phyloP scores from a whole-genome alignment of 305 asterid genomes.

The Nicotiana rustica region DNA sequence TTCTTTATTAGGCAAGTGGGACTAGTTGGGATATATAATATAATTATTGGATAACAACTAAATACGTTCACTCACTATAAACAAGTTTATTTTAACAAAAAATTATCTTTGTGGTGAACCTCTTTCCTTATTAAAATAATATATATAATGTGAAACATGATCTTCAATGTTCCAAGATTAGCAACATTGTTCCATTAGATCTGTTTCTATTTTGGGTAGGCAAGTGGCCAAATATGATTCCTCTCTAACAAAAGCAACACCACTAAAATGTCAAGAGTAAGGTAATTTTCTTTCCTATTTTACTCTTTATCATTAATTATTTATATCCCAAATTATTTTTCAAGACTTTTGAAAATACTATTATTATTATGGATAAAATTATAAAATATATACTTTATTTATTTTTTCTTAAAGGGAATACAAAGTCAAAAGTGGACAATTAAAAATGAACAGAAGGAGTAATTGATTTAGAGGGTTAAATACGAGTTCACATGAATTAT shows the following conservation, averaged over 20 bases:
- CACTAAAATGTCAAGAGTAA: too few relatives aligned
- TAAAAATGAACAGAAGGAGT: too few relatives aligned
- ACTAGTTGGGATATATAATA: background rate
- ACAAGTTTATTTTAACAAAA: background rate
- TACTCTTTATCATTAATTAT: too few relatives aligned
- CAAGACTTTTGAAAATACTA: too few relatives aligned
- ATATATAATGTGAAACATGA: conserved; percentile 12
- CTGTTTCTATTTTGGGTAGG: background rate
- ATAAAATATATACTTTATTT: too few relatives aligned
- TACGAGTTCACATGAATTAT: too few relatives aligned
- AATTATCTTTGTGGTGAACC: conserved; percentile 11
- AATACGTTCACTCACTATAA: background rate
- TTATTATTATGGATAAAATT: too few relatives aligned
- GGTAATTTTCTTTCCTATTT: too few relatives aligned
- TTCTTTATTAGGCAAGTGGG: background rate
- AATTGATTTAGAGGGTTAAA: too few relatives aligned
- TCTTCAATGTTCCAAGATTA: conserved; percentile 24
- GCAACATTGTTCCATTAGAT: background rate
- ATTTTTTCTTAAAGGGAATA: too few relatives aligned
- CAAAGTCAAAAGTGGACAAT: too few relatives aligned
- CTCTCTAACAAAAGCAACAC: background rate
- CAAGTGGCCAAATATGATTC: background rate
- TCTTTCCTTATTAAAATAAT: background rate
- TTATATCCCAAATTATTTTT: too few relatives aligned
- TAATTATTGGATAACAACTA: background rate